Base-by-base conservation (phyloP, 2,329 filamentous ascomycete genomes). In the Acephala macrosclerotiorum region DNA sequence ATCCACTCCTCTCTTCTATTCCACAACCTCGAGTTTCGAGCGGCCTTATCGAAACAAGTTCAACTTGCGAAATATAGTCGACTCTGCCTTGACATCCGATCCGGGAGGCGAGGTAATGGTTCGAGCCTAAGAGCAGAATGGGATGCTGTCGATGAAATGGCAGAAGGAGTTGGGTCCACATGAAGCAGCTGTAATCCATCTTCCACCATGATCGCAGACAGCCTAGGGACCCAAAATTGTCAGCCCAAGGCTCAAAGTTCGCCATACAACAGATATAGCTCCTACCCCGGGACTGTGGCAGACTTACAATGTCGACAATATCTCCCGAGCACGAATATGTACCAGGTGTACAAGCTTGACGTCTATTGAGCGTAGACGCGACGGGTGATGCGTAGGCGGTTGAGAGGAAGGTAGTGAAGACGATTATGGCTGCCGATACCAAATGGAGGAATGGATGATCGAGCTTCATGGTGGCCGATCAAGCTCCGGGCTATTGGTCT, bases 151-250 rank as follows among this genome's bases (percentile, higher is more conserved):
- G 20, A 49, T 12, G 45, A 22, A 22, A 49, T 49, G 45, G 25
- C 45, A 49, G 20, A 25, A 49, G 20, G 45, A 49, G 22, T 49
- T 49, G n/a, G n/a, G 20, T 25, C 45, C n/a, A 49, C 45, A 49
- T 7, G 9, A 7, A 22, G 45, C 45, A 11, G 45, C 45, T 22
- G 45, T 49, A 49, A 49, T 49, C 45, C 45, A 49, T 49, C 45
- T 49, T 22, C 45, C 45, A 22, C 3, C 11, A 49, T 26, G n/a
- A 26, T 49, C 45, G 20, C 45, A 49, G 3, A 49, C 45, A 22
- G 20, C 45, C n/a, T 49, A n/a, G n/a, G 12, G 3, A 14, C 12
- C 12, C n/a, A 4, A 11, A 25, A 14, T 22, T 14, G 45, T 49
- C 20, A 49, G 45, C 45, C 20, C 4, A 49, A 7, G 1, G 9